Conservation (phyloP, 352 stramenopile species). For the Aphanomyces cochlioides region DNA sequence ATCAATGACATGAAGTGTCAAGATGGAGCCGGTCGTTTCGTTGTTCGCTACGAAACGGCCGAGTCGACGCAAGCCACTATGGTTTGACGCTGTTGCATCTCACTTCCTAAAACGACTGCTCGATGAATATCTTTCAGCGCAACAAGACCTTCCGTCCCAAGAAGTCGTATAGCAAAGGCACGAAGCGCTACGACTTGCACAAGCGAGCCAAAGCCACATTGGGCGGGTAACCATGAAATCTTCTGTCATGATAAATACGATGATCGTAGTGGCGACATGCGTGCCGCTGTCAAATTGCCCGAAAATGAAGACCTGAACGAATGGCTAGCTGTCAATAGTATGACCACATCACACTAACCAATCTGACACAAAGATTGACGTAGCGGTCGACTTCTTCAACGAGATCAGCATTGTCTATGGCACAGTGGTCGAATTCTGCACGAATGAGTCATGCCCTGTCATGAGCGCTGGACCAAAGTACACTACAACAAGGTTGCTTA, state of each 20-base stretch:
- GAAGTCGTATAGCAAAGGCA: conserved; percentile 77
- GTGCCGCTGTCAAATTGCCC: conserved; percentile 53
- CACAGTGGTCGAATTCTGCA: conserved; percentile 84
- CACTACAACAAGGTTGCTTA: not conserved
- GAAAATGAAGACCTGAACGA: conserved; percentile 87
- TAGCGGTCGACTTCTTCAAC: conserved; percentile 94
- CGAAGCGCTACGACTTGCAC: conserved; percentile 80
- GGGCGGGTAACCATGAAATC: conserved; percentile 55
- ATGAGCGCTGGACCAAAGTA: conserved; percentile 76
- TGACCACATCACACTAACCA: conserved; percentile 3
- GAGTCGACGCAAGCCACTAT: too few species aligned
- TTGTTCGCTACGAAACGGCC: too few species aligned
- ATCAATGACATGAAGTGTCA: not conserved
- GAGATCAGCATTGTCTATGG: conserved; percentile 92
- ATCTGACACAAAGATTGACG: too few species aligned
- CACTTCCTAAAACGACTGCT: conserved; percentile 28
- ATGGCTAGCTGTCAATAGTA: conserved; percentile 91
- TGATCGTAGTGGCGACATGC: conserved; percentile 55
- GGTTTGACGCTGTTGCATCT: not conserved
- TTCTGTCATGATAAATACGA: not conserved
- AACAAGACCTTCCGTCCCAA: conserved; percentile 85
- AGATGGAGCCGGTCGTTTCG: too few species aligned
- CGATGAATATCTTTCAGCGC: conserved; percentile 71
- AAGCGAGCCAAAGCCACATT: conserved; percentile 78
- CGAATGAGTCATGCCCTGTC: conserved; percentile 51